Base-by-base conservation (phyloP, 1,139 yeast species). In the Geotrichum macrosporum region DNA sequence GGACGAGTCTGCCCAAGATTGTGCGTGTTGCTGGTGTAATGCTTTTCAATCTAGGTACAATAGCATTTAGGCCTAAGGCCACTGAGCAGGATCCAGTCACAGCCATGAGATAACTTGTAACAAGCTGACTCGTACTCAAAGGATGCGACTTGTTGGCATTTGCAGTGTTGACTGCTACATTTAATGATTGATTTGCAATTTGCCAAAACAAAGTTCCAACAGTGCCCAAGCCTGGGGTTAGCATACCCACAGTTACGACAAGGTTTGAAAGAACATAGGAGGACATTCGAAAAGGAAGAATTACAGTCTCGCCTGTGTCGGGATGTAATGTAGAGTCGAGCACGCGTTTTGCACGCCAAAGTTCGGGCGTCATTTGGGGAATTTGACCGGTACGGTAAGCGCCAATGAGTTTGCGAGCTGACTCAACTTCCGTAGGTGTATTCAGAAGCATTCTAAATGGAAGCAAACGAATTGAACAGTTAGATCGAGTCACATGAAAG, bases 61-160 rank as follows among this genome's bases (percentile, higher is more conserved):
- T 62, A 12, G 94, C 77, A 58, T 89, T 89, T 52, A 92, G 76
- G 5, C 98, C 98, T 40, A 92, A 71, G 0, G 98, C 98, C 6
- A 92, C 97, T 51, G 89, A 80, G 66, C 97, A 92, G 1, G 96
- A 87, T 1, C 97, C 96, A 35, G 86, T 75, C 2, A 92, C 98
- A 0, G 98, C 98, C 65, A 88, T 69, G 15, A 83, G 72, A 63
- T 92, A 92, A 65, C 85, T 85, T 38, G 82, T 78, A 33, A 80
- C 71, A 44, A 92, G 73, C 66, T 92, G 96, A 46, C 72, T 61
- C 0, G 89, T 82, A 9, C 92, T 73, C 66, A 92, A 71, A 0
- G 96, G 96, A 58, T 88, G 95, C 1, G 95, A 84, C 63, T 92
- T 92, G 72, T 92, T 92, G 41, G 96, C 94, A 62, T 92, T 92